These are phyloP conservation scores for Pleurotus platypus DNA, from an alignment of 768 basidiomycete species.

Conservation along the genomic window DNA sequence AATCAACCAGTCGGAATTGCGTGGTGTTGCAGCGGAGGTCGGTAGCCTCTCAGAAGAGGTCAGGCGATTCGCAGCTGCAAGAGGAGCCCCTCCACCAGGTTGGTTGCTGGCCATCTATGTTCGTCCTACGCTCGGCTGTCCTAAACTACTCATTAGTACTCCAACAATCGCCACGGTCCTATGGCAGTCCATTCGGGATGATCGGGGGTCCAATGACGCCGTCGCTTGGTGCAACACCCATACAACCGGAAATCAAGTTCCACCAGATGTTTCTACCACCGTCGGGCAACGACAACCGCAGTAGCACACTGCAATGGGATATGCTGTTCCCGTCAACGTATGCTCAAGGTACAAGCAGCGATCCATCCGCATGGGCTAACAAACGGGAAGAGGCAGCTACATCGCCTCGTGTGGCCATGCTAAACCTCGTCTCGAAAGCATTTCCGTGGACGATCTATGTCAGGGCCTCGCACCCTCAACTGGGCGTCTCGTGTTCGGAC, in stretches of 20 bases:
- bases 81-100: neutral
- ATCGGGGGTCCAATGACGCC: too few species aligned
- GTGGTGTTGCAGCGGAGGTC: neutral
- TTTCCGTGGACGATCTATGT: slow-evolving; percentile 58
- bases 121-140: neutral
- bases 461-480: slow-evolving; percentile 33
- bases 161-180: neutral
- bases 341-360: neutral
- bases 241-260: neutral
- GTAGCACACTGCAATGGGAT: neutral
- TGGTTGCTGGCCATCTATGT: neutral
- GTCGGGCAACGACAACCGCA: neutral
- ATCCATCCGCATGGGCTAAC: slow-evolving; percentile 47
- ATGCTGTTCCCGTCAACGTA: neutral
- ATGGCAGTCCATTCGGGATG: too few species aligned
- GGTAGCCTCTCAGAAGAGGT: neutral
- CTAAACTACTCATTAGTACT: neutral
- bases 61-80: neutral
- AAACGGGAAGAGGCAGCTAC: slow-evolving; percentile 66
- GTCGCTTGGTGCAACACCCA: neutral
- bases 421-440: slow-evolving; percentile 48
- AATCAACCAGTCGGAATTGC: neutral
- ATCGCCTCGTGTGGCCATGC: slow-evolving; percentile 49
- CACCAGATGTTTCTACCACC: neutral
- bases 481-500: slow-evolving; percentile 67